phyloP scores from a whole-genome alignment of 2,329 filamentous ascomycete species.

The Scytalidium lignicola region DNA sequence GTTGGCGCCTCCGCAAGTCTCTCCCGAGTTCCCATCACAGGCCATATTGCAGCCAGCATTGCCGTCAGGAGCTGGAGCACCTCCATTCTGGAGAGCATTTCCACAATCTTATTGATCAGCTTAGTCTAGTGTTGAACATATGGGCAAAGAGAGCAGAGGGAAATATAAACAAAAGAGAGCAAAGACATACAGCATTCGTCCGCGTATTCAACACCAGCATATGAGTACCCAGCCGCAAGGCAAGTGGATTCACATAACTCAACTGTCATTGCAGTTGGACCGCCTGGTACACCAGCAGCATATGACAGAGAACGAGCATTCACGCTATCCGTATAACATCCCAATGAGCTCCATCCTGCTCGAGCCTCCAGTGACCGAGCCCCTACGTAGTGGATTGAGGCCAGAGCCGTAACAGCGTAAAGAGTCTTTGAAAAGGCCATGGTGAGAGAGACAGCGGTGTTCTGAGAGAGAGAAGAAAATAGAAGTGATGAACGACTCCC shows the following conservation, averaged over 20 bases:
- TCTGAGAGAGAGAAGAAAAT: not conserved
- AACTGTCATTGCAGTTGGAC: not conserved
- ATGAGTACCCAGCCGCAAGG: constrained; percentile 2
- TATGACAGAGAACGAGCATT: not conserved
- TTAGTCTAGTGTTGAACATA: constrained; percentile 1
- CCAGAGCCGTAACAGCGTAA: not conserved
- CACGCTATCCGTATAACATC: constrained; percentile 3
- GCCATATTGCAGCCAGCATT: constrained; percentile 1
- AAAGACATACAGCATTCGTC: constrained; percentile 5
- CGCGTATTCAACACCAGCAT: constrained; percentile 3
- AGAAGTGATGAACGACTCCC: not conserved
- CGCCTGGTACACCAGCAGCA: not conserved
- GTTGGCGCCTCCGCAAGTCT: not conserved
- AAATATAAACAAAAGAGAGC: not conserved
- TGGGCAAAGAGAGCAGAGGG: not conserved
- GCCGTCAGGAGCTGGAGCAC: not conserved
- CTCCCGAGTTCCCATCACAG: not conserved
- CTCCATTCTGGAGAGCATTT: constrained; percentile 1
- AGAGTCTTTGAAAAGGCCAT: not conserved
- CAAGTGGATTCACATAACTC: constrained; percentile 1
- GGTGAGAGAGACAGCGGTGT: not conserved
- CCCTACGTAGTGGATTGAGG: not conserved
- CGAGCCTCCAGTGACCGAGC: not conserved
- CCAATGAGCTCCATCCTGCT: not conserved
- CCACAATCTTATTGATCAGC: constrained; percentile 2